phyloP scores from a whole-genome alignment of 2,329 filamentous ascomycete species.

The Plectosphaerella cucumerina region DNA sequence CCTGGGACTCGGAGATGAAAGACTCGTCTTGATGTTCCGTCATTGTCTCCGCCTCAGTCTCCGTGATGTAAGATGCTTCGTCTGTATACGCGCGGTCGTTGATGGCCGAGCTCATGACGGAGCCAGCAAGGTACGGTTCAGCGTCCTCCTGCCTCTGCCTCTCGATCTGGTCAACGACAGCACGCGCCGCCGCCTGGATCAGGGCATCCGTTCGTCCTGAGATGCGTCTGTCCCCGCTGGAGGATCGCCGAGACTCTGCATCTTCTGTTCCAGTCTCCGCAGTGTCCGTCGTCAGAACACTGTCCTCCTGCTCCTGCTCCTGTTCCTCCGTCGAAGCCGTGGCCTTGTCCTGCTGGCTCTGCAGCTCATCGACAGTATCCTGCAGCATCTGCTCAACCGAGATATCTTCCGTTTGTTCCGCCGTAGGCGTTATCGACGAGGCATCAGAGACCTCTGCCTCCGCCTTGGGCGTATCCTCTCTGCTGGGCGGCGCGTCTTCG shows the following conservation, averaged over 20 bases:
- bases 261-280: constrained; percentile 1
- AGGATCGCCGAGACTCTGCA: constrained; percentile 8
- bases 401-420: neutral
- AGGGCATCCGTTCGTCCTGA: constrained; percentile 45
- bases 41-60: constrained; percentile 17
- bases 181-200: constrained; percentile 48
- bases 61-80: constrained; percentile 20
- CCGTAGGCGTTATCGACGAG: neutral
- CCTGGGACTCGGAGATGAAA: constrained; percentile 4
- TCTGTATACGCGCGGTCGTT: constrained; percentile 21
- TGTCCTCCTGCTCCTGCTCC: neutral
- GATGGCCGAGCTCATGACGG: constrained; percentile 24
- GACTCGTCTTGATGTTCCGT: constrained; percentile 1
- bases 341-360: neutral
- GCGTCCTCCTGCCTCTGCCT: constrained; percentile 19
- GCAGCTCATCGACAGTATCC: neutral
- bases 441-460: neutral
- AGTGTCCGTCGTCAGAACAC: neutral
- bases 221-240: constrained; percentile 27
- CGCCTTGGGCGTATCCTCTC: neutral
- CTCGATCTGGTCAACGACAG: constrained; percentile 45
- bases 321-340: neutral
- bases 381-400: neutral
- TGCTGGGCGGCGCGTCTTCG: constrained; percentile 22
- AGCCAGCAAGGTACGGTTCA: constrained; percentile 15